Base-by-base conservation (phyloP, 192 early-diverging fungal genomes). In the Mortierella antarctica region DNA sequence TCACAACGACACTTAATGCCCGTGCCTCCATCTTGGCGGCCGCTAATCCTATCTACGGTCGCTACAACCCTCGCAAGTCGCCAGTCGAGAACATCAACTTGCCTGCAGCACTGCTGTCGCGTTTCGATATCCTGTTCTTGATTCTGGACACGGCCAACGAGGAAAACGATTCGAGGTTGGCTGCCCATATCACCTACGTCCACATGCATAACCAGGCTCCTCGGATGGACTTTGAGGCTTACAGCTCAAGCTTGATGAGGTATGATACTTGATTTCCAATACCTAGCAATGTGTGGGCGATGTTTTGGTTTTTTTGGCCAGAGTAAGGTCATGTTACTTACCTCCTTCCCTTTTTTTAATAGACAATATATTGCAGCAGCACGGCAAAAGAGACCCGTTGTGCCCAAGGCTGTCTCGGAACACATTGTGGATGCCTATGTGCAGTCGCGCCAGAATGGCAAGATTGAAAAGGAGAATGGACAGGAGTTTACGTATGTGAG, bases 11-110 rank as follows among this genome's bases (percentile, higher is more conserved):
- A 6, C 84, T 99, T 39, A 98, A 98, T 73, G 98, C 98, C 0
- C 92, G 98, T 69, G 92, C 96, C 6, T 95, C 96, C 5, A 96
- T 99, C 57, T 88, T 98, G 20, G 97, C 98, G 1, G 97, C 97
- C 7, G 98, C 98, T 64, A 99, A 99, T 82, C 98, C 98, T 46
- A 89, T 93, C n/a, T 96, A 93, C 72, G 96, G 96, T 45, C 93
- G 97, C 54, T 98, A 99, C 87, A 97, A 98, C 85, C 90, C 91
- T 56, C 90, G 90, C 60, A 86, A 94, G 70, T 94, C 92, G 40
- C 93, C 97, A 23, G 92, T 93, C 44, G 93, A 98, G 68, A 99
- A 99, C 83, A 98, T 99, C 87, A 98, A 98, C 71, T 88, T 99
- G 57, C 97, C 97, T 4, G 95, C 96, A 8, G 96, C 98, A 42